Evolutionary conservation across 805 yeast genomes (phyloP), one percentile per base, ranked within the genome.

Genomic region (Yarrowia sp.): DNA sequence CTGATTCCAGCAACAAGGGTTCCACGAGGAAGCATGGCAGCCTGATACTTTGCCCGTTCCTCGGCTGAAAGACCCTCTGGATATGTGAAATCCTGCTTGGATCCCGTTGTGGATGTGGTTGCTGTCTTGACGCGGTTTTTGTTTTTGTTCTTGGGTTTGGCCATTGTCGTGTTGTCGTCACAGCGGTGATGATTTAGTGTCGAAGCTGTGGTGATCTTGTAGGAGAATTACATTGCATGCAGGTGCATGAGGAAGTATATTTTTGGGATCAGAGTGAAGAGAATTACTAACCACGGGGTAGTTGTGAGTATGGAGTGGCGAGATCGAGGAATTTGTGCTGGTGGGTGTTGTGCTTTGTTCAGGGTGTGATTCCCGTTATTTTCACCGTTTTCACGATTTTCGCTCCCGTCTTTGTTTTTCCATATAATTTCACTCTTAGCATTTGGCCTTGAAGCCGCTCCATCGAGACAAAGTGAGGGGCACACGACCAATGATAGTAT

Each of bases 81-180:
- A 8, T 7, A 39, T 4, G 28, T 11, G 31, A 10, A 11, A 4
- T 55, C 61, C 47, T 39, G 47, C 31, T 41, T 48, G 10, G 38
- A n/a, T n/a, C n/a, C n/a, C n/a, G n/a, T 13, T 9, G 47, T 17
- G 2, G 63, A 18, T 8, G 44, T 5, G 17, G 36, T 10, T 15
- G 33, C 18, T 4, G 50, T 15, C 33, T 58, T 58, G 42, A 58
- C 64, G 11, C 51, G 50, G 43, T 58, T 58, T 14, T 58, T 58
- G 35, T 58, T 58, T 33, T 58, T 58, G 43, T 58, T 58, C 42
- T 58, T 58, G 4, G 64, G 64, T 33, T 58, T 58, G 13, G 64
- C 64, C 64, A 58, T 58, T 13, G 31, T 55, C 13, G 47, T 17
- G 47, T 10, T 8, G 28, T 22, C 5, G 47, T 28, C 28, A 31